Evolutionary conservation across 179 eudicot species (phyloP).

Genomic region (Silene vulgaris): DNA sequence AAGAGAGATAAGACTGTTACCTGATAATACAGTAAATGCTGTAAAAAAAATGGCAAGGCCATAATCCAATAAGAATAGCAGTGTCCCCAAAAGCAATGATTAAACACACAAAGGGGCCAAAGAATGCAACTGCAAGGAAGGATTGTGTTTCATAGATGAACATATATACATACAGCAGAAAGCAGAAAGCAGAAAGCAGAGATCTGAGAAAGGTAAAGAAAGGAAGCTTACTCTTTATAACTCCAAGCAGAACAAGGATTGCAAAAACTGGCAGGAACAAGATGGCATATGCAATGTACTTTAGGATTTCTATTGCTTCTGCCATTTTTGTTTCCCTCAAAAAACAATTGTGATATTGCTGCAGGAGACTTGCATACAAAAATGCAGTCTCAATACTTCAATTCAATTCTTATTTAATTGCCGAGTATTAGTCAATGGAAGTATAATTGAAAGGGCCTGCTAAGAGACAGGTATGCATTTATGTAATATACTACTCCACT

Average conservation of each 20-base stretch:
- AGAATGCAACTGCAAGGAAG: constrained; percentile 32
- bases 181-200: neutral
- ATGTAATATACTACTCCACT: no score
- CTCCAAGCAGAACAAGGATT: constrained; percentile 25
- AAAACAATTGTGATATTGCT: neutral
- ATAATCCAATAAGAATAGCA: constrained; percentile 31
- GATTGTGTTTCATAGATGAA: neutral
- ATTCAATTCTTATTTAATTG: no score
- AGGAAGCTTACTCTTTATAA: constrained; percentile 26
- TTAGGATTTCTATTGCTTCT: constrained; percentile 25
- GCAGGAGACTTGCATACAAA: neutral
- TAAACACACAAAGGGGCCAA: constrained; percentile 31
- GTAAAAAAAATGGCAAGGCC: constrained; percentile 38
- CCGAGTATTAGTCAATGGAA: no score
- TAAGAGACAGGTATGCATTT: no score
- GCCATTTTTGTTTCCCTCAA: constrained; percentile 17
- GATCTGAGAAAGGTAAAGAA: neutral
- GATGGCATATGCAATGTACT: constrained; percentile 29
- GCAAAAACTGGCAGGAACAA: constrained; percentile 28
- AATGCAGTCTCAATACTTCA: no score
- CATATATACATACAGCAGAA: no score
- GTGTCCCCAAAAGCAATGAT: constrained; percentile 33
- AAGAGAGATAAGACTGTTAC: neutral
- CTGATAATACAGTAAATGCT: constrained; percentile 32
- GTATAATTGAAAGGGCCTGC: no score